Evolutionary conservation across 1,139 yeast genomes (phyloP).

Genomic region (Groenewaldozyma sp.): DNA sequence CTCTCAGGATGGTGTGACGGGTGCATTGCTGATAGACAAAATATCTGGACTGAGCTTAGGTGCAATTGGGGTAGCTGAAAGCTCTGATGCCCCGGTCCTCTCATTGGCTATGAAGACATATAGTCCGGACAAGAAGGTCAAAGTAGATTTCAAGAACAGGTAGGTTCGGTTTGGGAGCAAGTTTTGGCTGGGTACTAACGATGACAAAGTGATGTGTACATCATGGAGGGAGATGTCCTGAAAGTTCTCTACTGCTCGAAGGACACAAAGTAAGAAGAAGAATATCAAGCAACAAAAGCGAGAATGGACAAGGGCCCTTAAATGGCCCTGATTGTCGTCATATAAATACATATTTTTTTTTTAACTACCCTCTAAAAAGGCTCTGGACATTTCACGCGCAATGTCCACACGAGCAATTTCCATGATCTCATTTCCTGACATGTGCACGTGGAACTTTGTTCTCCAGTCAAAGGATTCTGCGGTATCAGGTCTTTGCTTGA

Average conservation of each 20-base stretch:
- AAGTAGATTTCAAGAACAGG: constrained; percentile 12
- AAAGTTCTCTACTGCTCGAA: no score
- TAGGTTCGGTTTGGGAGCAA: constrained; percentile 8
- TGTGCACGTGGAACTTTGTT: constrained; percentile 1
- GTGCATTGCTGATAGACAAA: constrained; percentile 20
- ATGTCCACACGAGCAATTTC: constrained; percentile 14
- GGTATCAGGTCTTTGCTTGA: constrained; percentile 4
- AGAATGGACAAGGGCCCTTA: no score
- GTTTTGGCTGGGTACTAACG: no score
- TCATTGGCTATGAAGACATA: constrained; percentile 14
- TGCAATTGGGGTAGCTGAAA: constrained; percentile 22
- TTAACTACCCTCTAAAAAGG: constrained; percentile 18
- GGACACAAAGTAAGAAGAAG: no score
- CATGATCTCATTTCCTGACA: constrained; percentile 7
- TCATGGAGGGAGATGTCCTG: no score
- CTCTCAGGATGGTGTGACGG: constrained; percentile 18
- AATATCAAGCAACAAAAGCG: no score
- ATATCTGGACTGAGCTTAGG: constrained; percentile 23
- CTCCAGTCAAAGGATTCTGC: constrained; percentile 11
- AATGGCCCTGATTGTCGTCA: no score
- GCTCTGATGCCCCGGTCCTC: constrained; percentile 22
- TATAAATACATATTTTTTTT: no score
- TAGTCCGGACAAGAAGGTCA: constrained; percentile 6
- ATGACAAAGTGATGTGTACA: no score
- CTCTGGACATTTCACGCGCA: constrained; percentile 19